Evolutionary conservation across 169 alveolate genomes (phyloP), one percentile per base, ranked within the genome.

Genomic region (Plasmodium gallinaceum): DNA sequence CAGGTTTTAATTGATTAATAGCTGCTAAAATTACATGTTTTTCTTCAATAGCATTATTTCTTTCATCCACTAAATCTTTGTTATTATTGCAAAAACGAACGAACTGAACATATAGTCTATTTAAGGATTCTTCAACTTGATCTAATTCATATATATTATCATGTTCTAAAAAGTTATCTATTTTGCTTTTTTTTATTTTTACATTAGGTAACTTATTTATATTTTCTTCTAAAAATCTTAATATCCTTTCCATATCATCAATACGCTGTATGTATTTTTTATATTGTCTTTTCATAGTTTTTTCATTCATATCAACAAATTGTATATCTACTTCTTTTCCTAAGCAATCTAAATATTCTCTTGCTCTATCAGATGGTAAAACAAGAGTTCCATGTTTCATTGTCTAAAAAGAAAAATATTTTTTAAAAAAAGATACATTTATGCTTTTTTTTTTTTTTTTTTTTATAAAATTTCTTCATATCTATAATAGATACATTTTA

Each of bases 341-440:
- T n/a, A 97, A 92, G 71, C 95, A 92, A 76, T 95, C 97, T 20
- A 97, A 65, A 74, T 95, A 96, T 64, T 95, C 97, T 43, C 97
- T 89, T 9, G 98, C 98, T 39, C 98, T 80, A 74, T 97, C 98
- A 68, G 94, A 95, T 48, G 98, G 98, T 57, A 97, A 92, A 76
- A 97, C 98, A 74, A 97, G 92, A 57, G 98, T 97, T 91, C 98
- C 98, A 73, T 93, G 97, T 83, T 95, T 90, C 98, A 97, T 97
- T 48, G 95, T 92, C 96, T 94, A 9, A 3, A 52, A 7, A 51
- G 32, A 18, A 1, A 12, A n/a, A 20, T 7, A 60, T 7, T 10
- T 12, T 7, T 10, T 12, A 20, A 24, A 24, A 60, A 60, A 2
- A 32, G 1, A 32, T 32, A 32, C 4, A 32, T 32, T 2, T 32